These are phyloP conservation scores for Bretschneidera sinensis DNA, from an alignment of 345 rosid genomes.

Conservation along the genomic window DNA sequence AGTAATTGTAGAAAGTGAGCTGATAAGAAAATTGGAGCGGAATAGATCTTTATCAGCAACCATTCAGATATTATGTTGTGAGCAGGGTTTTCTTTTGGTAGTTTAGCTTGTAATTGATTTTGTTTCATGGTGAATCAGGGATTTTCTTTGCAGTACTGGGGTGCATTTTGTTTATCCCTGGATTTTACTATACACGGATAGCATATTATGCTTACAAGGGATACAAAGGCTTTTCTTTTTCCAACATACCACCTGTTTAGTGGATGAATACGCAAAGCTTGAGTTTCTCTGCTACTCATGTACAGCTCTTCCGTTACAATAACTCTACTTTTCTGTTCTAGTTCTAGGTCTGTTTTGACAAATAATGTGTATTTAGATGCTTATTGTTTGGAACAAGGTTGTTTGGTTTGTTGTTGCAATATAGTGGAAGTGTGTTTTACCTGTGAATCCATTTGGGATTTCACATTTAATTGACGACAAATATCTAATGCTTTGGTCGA, in stretches of 20 bases:
- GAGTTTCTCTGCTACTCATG: constrained; percentile 1
- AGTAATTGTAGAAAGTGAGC: background rate
- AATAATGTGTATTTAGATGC: constrained; percentile 5
- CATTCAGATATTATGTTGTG: background rate
- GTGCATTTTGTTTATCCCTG: constrained; percentile 81
- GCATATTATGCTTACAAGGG: constrained; percentile 97
- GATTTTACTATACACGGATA: constrained; percentile 86
- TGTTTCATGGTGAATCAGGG: constrained; percentile 42
- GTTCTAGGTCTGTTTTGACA: constrained; percentile 3
- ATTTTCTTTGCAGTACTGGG: constrained; percentile 84
- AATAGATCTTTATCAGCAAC: too few species aligned
- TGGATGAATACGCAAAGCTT: background rate
- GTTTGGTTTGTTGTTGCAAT: background rate
- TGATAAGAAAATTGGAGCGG: too few species aligned
- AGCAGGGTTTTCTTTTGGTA: background rate
- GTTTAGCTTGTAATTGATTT: background rate
- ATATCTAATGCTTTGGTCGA: background rate
- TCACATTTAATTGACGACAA: too few species aligned
- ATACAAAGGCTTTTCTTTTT: constrained; percentile 91
- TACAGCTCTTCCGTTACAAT: constrained; percentile 19
- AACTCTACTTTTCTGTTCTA: background rate
- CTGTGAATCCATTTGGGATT: too few species aligned
- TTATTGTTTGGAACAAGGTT: background rate
- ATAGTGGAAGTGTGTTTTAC: too few species aligned
- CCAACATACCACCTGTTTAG: constrained; percentile 86